Conservation (phyloP, 495 filamentous ascomycete genomes). For the Aspergillus asperescens region DNA sequence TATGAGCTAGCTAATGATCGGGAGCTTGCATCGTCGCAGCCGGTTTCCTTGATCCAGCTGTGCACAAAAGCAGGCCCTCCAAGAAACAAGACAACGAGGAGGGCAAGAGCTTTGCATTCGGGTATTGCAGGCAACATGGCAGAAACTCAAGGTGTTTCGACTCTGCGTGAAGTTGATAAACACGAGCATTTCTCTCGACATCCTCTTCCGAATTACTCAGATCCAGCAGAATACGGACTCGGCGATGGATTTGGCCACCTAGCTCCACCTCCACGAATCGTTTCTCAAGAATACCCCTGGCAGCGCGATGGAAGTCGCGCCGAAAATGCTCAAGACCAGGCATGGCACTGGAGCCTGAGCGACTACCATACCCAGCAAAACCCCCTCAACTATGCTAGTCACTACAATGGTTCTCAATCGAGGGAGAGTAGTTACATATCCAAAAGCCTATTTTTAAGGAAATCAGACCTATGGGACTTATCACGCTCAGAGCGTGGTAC, state of each 20-base stretch:
- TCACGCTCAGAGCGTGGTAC: background rate
- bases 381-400: conserved; percentile 17
- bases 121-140: background rate
- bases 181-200: conserved; percentile 10
- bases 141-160: background rate
- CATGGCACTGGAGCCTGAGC: background rate
- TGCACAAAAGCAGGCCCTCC: conserved; percentile 12
- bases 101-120: conserved; percentile 8
- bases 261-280: background rate
- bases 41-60: conserved; percentile 20
- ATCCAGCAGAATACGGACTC: background rate
- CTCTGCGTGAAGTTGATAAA: background rate
- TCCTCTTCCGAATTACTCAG: conserved; percentile 8
- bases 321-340: background rate
- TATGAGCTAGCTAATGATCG: conserved; percentile 20
- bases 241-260: background rate
- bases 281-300: conserved; percentile 5
- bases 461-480: background rate
- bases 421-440: conserved; percentile 4
- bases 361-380: conserved; percentile 13
- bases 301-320: background rate
- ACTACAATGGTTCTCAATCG: conserved; percentile 4
- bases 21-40: conserved; percentile 23
- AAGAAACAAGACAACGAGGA: conserved; percentile 15
- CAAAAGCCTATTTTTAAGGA: conserved; percentile 15